Conservation (phyloP, 768 basidiomycete genomes). For the Rhodotorula sphaerocarpa region DNA sequence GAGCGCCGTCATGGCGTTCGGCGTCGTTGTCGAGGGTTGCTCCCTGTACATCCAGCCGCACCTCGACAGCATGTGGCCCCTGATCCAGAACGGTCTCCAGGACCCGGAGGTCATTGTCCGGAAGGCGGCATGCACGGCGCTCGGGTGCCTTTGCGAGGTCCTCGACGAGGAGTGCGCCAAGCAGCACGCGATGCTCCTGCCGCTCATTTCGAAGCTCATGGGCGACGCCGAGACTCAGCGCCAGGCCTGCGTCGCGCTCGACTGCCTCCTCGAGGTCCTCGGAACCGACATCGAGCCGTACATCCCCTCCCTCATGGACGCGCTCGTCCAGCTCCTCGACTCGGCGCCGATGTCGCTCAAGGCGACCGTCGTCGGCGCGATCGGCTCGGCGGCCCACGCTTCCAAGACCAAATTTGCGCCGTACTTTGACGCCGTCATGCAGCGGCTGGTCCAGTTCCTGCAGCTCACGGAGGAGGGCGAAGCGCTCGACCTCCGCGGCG, state of each 20-base stretch:
- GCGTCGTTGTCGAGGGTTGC: slow-evolving; percentile 93
- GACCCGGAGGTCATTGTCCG: slow-evolving; percentile 77
- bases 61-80: slow-evolving; percentile 84
- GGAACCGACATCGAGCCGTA: slow-evolving; percentile 76
- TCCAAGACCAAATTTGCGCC: slow-evolving; percentile 82
- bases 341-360: slow-evolving; percentile 79
- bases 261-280: slow-evolving; percentile 88
- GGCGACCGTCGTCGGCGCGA: slow-evolving; percentile 90
- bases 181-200: slow-evolving; percentile 71
- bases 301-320: slow-evolving; percentile 87
- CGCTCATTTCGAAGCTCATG: slow-evolving; percentile 56
- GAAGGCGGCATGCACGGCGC: slow-evolving; percentile 90
- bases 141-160: slow-evolving; percentile 96
- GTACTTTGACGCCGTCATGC: slow-evolving; percentile 89
- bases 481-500: slow-evolving; percentile 86
- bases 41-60: slow-evolving; percentile 94
- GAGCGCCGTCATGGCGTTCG: slow-evolving; percentile 87
- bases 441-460: slow-evolving; percentile 78
- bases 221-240: slow-evolving; percentile 78
- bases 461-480: slow-evolving; percentile 76
- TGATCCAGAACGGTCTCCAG: slow-evolving; percentile 76
- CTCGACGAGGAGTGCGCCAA: slow-evolving; percentile 82
- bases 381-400: slow-evolving; percentile 95
- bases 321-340: slow-evolving; percentile 75
- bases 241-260: slow-evolving; percentile 91